These are phyloP conservation scores for Epithele typhae DNA, from an alignment of 768 basidiomycete species.

Conservation along the genomic window DNA sequence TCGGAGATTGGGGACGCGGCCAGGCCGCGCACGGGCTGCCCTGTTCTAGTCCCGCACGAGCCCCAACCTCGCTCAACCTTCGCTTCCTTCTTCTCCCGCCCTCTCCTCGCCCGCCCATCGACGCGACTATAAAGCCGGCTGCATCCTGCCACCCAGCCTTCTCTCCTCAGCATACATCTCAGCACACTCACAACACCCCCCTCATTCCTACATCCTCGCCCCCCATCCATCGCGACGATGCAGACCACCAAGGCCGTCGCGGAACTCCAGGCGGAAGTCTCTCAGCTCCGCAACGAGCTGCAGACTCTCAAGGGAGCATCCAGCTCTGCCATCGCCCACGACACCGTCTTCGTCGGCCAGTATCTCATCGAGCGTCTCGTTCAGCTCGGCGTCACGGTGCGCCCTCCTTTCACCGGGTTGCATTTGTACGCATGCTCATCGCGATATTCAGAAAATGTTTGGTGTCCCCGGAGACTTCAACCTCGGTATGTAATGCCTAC, in stretches of 20 bases:
- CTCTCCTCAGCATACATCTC: neutral
- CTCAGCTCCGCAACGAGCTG: conserved; percentile 44
- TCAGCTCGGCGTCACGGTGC: conserved; percentile 61
- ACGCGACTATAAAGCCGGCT: no score
- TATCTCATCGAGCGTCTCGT: conserved; percentile 61
- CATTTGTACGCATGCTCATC: no score
- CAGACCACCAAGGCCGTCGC: conserved; percentile 20
- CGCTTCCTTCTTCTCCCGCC: no score
- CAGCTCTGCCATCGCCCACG: conserved; percentile 24
- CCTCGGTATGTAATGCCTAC: conserved; percentile 38
- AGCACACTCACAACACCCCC: neutral
- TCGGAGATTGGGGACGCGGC: no score
- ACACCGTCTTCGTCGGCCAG: conserved; percentile 47
- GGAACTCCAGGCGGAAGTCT: conserved; percentile 40
- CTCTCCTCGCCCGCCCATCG: no score
- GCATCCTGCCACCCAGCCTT: no score
- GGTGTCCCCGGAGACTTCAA: conserved; percentile 90
- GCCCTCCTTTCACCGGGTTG: conserved; percentile 8
- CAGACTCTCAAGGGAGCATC: conserved; percentile 35
- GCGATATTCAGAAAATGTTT: conserved; percentile 58
- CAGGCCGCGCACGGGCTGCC: no score
- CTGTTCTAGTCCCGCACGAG: no score
- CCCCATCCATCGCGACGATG: no score
- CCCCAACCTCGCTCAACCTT: no score
- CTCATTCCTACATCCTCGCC: neutral